Conservation (phyloP, 331 rosid species). For the Phaseolus coccineus region DNA sequence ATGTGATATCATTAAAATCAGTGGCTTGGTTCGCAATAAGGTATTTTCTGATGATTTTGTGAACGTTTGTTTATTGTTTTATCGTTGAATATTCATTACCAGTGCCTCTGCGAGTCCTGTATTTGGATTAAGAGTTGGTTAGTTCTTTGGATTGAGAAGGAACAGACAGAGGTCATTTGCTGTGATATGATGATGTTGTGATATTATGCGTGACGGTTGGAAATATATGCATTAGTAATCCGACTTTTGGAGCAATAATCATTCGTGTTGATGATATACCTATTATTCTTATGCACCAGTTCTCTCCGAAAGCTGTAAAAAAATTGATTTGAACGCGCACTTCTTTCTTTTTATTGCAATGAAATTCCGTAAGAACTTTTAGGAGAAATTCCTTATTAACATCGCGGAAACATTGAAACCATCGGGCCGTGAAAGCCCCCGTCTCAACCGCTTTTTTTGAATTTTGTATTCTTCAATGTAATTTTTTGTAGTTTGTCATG, state of each 20-base stretch:
- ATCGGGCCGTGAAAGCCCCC: neutral
- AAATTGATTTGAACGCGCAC: neutral
- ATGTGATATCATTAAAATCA: constrained; percentile 86
- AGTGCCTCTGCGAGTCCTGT: neutral
- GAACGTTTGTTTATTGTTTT: neutral
- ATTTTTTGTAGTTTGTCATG: neutral
- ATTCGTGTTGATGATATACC: neutral
- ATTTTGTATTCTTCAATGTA: neutral
- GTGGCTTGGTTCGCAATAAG: constrained; percentile 79
- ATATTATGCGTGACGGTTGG: neutral
- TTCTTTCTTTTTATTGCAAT: neutral
- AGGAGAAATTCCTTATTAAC: neutral
- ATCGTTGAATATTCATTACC: neutral
- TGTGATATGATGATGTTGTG: neutral
- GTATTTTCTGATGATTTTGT: constrained; percentile 38
- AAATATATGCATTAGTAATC: neutral
- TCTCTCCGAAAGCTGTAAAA: neutral
- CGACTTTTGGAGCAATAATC: constrained; percentile 22
- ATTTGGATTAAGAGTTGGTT: neutral
- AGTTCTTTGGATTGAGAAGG: neutral
- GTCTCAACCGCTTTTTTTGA: neutral
- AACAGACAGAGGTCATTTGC: neutral
- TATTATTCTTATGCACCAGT: too few species aligned
- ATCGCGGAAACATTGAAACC: neutral
- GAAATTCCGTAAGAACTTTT: constrained; percentile 3